These are phyloP conservation scores for Ogataea glucozyma DNA, from an alignment of 805 yeast genomes.

Conservation along the genomic window DNA sequence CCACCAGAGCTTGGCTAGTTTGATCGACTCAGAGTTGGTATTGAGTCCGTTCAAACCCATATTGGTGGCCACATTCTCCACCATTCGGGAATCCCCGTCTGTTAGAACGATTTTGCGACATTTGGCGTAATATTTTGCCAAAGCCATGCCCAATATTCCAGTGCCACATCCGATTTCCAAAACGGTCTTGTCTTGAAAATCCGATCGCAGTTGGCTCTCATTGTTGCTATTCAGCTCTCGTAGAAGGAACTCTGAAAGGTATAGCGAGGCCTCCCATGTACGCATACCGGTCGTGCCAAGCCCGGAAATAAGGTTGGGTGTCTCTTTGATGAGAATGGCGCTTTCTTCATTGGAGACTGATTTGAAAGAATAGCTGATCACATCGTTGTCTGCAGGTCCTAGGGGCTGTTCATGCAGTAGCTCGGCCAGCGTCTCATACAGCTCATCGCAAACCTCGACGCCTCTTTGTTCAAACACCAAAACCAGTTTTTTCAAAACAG, in stretches of 20 bases:
- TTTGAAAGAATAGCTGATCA: conserved; percentile 36
- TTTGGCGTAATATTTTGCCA: conserved; percentile 32
- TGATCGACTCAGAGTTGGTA: conserved; percentile 17
- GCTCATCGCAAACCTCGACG: conserved; percentile 39
- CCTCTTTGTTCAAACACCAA: conserved; percentile 32
- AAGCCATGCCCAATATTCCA: conserved; percentile 66
- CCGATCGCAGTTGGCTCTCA: background rate
- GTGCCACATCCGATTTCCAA: conserved; percentile 91
- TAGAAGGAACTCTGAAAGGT: conserved; percentile 53
- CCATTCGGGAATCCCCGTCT: conserved; percentile 64
- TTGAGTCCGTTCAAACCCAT: conserved; percentile 43
- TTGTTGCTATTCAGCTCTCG: background rate
- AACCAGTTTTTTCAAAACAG: conserved; percentile 46
- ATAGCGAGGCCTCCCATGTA: conserved; percentile 93
- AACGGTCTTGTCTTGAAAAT: conserved; percentile 36
- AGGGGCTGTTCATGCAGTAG: conserved; percentile 37
- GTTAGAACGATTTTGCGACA: conserved; percentile 45
- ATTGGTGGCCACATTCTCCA: conserved; percentile 48
- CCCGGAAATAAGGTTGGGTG: conserved; percentile 66
- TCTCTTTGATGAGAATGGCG: conserved; percentile 48
- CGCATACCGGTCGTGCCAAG: conserved; percentile 85
- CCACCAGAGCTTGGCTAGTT: conserved; percentile 60
- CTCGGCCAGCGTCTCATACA: conserved; percentile 44
- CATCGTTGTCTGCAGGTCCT: conserved; percentile 41
- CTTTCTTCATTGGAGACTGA: conserved; percentile 9